Evolutionary conservation across 2,329 filamentous ascomycete genomes (phyloP), one percentile per base, ranked within the genome.

Genomic region (Geosmithia putterillii): DNA sequence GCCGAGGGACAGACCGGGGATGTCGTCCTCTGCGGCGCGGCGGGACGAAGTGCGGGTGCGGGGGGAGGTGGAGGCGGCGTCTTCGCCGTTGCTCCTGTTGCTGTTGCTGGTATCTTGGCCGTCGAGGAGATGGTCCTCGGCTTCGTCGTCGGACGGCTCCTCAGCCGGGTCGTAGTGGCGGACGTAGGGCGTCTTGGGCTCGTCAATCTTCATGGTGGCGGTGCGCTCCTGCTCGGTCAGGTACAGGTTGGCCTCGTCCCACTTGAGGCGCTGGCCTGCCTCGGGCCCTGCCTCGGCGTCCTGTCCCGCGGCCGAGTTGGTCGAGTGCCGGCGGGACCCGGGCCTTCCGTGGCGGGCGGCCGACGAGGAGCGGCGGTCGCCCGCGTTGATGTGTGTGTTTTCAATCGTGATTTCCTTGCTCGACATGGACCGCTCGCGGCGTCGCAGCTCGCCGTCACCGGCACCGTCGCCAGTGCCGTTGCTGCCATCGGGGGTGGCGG

Each of bases 181-280:
- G 32, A 87, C 92, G 60, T 90, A 98, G 4, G 92, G 92, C 7
- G 92, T 98, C 73, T 98, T 98, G 48, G 92, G 92, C 68, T 98
- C 92, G 52, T 88, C 86, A 51, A 98, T 98, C 73, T 96, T 98
- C 92, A 98, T 98, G 46, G 89, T 95, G 48, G 84, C 83, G 46
- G 81, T 87, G 64, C 86, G 89, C 64, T 96, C 87, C 64, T 96
- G 90, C 67, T 98, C 92, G 7, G 92, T 92, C 43, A 98, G 75
- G 65, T 95, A 98, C 25, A 98, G 75, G 59, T 98, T 98, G 39
- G 86, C 92, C 69, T 98, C 92, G 62, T 98, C 92, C 92, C 92
- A 98, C 67, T 95, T 95, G 52, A 98, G 73, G 48, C 88, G 81
- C 49, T 85, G 83, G 46, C 76, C 81, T 17, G 69, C 61, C 37